A percentile compares a stretch with the other conserved stretches of the same genome.
These are phyloP conservation scores for Mycena polygramma DNA, from an alignment of 768 basidiomycete species.

Conservation along the genomic window DNA sequence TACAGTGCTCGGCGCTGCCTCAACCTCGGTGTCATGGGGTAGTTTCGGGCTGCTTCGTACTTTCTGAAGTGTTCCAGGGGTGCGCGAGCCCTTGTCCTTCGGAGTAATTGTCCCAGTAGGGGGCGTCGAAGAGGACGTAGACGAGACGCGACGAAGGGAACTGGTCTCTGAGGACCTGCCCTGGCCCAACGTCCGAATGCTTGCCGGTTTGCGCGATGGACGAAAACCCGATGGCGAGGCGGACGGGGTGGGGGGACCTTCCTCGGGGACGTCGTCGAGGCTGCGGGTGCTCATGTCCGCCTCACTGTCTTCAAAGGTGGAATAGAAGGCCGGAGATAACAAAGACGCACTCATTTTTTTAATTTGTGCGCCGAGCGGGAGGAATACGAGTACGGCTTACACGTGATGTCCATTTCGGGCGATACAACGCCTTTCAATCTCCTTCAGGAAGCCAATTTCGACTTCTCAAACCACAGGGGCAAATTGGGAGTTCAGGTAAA, in stretches of 20 bases:
- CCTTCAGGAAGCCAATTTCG: neutral
- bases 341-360: conserved; percentile 7
- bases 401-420: conserved; percentile 9
- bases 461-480: neutral
- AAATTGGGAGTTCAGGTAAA: neutral
- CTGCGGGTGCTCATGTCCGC: conserved; percentile 46
- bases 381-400: neutral
- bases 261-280: conserved; percentile 53
- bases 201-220: conserved; percentile 40
- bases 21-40: conserved; percentile 71
- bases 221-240: conserved; percentile 33
- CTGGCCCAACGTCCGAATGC: conserved; percentile 52
- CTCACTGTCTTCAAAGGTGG: conserved; percentile 36
- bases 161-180: conserved; percentile 30
- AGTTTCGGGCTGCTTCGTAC: conserved; percentile 67
- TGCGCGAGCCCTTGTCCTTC: conserved; percentile 39
- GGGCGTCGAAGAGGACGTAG: conserved; percentile 36
- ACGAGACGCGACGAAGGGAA: conserved; percentile 36
- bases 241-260: conserved; percentile 42
- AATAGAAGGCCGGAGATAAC: conserved; percentile 36
- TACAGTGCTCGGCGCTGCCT: conserved; percentile 74
- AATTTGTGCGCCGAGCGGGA: neutral
- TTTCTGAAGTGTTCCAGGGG: conserved; percentile 47
- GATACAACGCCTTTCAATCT: conserved; percentile 12
- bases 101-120: conserved; percentile 13